Conservation (phyloP, 495 filamentous ascomycete species). For the Halenospora varia region DNA sequence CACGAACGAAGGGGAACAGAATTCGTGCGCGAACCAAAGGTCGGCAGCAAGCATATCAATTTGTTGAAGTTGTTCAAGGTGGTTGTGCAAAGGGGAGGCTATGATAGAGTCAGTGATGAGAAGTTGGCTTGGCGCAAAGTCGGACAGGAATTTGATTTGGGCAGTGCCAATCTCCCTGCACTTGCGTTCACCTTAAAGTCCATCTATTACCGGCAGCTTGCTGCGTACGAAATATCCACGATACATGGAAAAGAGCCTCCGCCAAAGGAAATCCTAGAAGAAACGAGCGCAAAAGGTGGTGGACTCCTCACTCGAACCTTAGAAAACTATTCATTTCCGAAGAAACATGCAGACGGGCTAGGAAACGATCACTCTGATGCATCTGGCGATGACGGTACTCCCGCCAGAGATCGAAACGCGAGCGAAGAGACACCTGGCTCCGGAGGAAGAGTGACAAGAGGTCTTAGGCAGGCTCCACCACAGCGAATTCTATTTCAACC, state of each 20-base stretch:
- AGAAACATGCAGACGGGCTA: conserved; percentile 25
- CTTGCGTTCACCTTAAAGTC: conserved; percentile 75
- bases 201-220: conserved; percentile 77
- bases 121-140: conserved; percentile 76
- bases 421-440: conserved; percentile 57
- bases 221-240: conserved; percentile 75
- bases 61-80: conserved; percentile 65
- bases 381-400: conserved; percentile 59
- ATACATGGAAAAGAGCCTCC: conserved; percentile 70
- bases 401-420: conserved; percentile 54
- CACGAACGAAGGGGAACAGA: conserved; percentile 69
- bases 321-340: conserved; percentile 59
- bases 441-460: conserved; percentile 57
- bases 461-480: conserved; percentile 73
- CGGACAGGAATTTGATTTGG: conserved; percentile 59
- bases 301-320: conserved; percentile 70
- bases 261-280: conserved; percentile 76
- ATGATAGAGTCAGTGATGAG: conserved; percentile 74
- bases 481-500: conserved; percentile 80
- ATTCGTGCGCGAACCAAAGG: conserved; percentile 68
- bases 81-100: conserved; percentile 68
- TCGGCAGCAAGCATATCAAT: conserved; percentile 67
- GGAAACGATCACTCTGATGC: conserved; percentile 42
- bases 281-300: conserved; percentile 69
- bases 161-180: conserved; percentile 60